These are phyloP conservation scores for Talaromyces liani DNA, from an alignment of 495 filamentous ascomycete species.

Conservation along the genomic window DNA sequence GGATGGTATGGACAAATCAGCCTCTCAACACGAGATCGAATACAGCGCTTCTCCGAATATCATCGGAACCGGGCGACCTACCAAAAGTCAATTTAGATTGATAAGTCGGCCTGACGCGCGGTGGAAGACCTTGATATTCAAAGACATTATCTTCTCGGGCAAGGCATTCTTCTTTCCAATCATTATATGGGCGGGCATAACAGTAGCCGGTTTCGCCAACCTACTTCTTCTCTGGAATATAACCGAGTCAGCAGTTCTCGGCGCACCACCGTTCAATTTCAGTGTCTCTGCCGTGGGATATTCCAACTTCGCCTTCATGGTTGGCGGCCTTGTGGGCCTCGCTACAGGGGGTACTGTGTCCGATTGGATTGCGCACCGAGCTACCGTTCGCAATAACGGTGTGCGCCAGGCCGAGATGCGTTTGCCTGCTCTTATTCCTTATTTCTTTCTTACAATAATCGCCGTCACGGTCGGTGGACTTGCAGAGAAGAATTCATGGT, in stretches of 20 bases:
- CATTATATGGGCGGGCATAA: slow-evolving; percentile 43
- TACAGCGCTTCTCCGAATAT: too few relatives aligned
- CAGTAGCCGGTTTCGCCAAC: slow-evolving; percentile 42
- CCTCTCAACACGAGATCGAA: background rate
- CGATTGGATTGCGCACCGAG: slow-evolving; percentile 44
- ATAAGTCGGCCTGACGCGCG: slow-evolving; percentile 22
- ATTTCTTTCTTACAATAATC: slow-evolving; percentile 43
- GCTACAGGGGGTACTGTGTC: slow-evolving; percentile 45
- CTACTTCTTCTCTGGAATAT: slow-evolving; percentile 49
- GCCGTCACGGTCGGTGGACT: slow-evolving; percentile 52
- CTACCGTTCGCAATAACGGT: slow-evolving; percentile 43
- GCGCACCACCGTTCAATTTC: slow-evolving; percentile 44
- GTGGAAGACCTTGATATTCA: slow-evolving; percentile 25
- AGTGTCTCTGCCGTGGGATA: slow-evolving; percentile 34
- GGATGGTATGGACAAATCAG: background rate
- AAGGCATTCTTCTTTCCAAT: slow-evolving; percentile 49
- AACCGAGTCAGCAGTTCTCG: slow-evolving; percentile 45
- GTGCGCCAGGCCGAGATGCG: slow-evolving; percentile 64
- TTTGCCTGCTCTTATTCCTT: slow-evolving; percentile 50
- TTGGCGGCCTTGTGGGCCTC: slow-evolving; percentile 43
- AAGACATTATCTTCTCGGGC: slow-evolving; percentile 38
- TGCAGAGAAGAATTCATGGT: slow-evolving; percentile 41
- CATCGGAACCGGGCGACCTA: too few relatives aligned
- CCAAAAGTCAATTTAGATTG: background rate
- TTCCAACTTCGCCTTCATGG: slow-evolving; percentile 31